A percentile compares a stretch with the other conserved stretches of the same genome.
These are phyloP conservation scores for Setaria italica DNA, from an alignment of 202 grass and related monocot species.

Conservation along the genomic window DNA sequence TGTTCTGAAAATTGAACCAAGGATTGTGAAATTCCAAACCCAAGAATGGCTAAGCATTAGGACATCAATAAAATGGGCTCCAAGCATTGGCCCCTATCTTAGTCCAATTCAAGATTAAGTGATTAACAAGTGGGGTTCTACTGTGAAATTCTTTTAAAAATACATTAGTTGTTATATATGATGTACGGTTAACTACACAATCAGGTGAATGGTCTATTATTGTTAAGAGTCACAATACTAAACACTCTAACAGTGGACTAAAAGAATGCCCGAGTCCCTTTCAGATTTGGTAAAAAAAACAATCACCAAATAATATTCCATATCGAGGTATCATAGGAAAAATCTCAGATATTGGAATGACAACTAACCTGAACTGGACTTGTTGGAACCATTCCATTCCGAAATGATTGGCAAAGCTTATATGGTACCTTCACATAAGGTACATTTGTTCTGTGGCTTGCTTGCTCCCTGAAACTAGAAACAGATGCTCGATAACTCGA, in stretches of 20 bases:
- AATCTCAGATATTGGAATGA: slow-evolving; percentile 25
- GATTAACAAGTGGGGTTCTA: not conserved
- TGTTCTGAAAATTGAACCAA: not conserved
- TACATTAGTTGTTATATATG: not conserved
- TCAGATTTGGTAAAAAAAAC: not conserved
- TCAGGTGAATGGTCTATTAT: not conserved
- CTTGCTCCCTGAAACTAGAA: slow-evolving; percentile 93
- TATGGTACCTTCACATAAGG: slow-evolving; percentile 67
- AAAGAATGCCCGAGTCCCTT: not conserved
- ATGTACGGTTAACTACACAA: slow-evolving; percentile 5
- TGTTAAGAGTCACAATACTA: not conserved
- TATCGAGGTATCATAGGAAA: not conserved
- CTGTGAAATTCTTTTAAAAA: slow-evolving; percentile 3
- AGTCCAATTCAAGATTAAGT: not conserved
- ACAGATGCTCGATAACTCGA: slow-evolving; percentile 89
- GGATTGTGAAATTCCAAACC: not conserved
- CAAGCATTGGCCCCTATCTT: not conserved
- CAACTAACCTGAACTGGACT: slow-evolving; percentile 75
- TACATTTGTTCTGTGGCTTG: slow-evolving; percentile 64
- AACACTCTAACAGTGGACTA: not conserved
- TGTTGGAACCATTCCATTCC: slow-evolving; percentile 62
- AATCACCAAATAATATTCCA: slow-evolving; percentile 19
- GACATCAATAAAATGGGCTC: not conserved
- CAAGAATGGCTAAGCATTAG: not conserved
- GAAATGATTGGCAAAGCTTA: slow-evolving; percentile 88